Conservation (phyloP, 179 eudicot species). For the Spinacia oleracea region DNA sequence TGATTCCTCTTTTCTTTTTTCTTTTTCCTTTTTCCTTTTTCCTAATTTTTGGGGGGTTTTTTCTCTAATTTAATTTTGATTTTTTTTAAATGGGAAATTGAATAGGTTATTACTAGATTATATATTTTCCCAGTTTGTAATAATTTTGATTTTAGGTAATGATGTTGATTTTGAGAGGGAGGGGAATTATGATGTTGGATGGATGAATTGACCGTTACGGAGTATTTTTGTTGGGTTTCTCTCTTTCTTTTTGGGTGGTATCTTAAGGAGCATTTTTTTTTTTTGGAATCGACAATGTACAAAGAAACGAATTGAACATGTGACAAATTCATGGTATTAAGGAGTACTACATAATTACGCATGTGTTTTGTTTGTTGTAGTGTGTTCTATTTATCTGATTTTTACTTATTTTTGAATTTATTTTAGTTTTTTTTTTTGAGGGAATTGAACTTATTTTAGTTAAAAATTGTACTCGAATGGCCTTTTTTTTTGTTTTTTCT, state of each 20-base stretch:
- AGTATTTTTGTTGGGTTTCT: not conserved
- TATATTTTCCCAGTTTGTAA: not conserved
- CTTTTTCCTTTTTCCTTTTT: not conserved
- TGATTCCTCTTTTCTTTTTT: conserved; percentile 12
- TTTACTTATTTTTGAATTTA: no score
- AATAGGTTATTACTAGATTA: conserved; percentile 1
- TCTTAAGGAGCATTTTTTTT: not conserved
- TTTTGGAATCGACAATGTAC: conserved; percentile 19
- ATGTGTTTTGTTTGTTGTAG: no score
- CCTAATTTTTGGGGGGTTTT: no score
- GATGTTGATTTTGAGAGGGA: conserved; percentile 12
- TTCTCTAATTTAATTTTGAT: not conserved
- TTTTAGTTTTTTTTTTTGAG: no score
- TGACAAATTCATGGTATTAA: conserved; percentile 4
- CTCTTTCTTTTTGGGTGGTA: not conserved
- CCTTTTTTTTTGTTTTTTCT: no score
- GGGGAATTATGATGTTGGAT: not conserved
- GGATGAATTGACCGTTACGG: not conserved
- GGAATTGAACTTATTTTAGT: no score
- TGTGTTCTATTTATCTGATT: no score
- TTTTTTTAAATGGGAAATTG: not conserved
- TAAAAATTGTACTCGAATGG: no score
- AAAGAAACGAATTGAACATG: conserved; percentile 21
- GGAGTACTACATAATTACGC: no score
- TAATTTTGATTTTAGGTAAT: not conserved